Percentiles rank a stretch among this genome's conserved stretches.
These are phyloP conservation scores for Fusarium virguliforme DNA, from an alignment of 2,329 filamentous ascomycete genomes.

Conservation along the genomic window DNA sequence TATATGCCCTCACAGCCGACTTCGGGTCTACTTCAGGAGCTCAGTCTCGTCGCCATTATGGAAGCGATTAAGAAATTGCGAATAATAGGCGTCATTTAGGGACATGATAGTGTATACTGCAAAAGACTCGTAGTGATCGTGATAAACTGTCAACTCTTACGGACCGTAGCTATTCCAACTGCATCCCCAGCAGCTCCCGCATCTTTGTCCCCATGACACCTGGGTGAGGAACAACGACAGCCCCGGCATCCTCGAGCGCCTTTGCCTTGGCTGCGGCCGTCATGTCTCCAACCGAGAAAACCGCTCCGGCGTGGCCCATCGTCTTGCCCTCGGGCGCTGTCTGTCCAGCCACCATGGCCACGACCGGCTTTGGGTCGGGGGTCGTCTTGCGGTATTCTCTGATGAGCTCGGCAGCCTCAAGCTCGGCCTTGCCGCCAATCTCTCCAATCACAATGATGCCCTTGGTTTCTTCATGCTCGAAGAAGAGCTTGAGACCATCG, in stretches of 20 bases:
- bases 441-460: conserved; percentile 82
- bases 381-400: conserved; percentile 71
- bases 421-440: conserved; percentile 78
- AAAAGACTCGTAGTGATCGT: too few species aligned
- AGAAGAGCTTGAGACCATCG: conserved; percentile 78
- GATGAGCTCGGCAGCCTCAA: conserved; percentile 81
- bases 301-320: conserved; percentile 83
- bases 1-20: conserved; percentile 10
- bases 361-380: conserved; percentile 72
- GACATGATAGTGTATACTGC: too few species aligned
- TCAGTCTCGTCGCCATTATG: background rate
- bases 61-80: background rate
- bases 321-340: conserved; percentile 73
- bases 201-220: conserved; percentile 58
- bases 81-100: background rate
- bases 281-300: conserved; percentile 57
- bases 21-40: background rate
- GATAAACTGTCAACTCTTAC: background rate
- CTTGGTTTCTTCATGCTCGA: conserved; percentile 77
- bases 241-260: conserved; percentile 57
- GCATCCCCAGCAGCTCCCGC: conserved; percentile 52
- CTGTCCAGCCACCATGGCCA: conserved; percentile 77
- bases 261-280: conserved; percentile 55
- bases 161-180: background rate
- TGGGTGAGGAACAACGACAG: conserved; percentile 58